Evolutionary conservation across 106 monocot species (phyloP), one percentile per base, ranked within the genome.

Genomic region (Acorus calamus): DNA sequence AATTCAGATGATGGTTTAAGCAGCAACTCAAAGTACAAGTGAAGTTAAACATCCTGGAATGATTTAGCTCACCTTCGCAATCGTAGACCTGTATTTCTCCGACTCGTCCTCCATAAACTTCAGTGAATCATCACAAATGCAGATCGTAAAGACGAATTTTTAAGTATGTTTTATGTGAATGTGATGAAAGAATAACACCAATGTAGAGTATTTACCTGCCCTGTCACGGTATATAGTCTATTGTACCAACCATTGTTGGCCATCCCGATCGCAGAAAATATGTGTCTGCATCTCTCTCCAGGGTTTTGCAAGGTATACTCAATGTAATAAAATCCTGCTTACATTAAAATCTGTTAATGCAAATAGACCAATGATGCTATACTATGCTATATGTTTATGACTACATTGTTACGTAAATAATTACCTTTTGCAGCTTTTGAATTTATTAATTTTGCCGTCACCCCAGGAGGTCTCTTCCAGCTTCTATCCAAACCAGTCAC

Each of bases 271-370:
- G 81, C 90, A 8, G 90, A 82, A 49, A 82, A 10, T n/a, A 94
- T 76, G 64, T 90, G 94, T 69, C 90, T 78, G 43, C 78, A 44
- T 50, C 63, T 77, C 62, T 87, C 90, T 8, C 90, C 94, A 11
- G 87, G 94, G 77, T 80, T 86, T 74, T 94, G 94, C 78, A 94
- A 57, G 47, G 94, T 94, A 49, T 94, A 94, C 52, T 94, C 90
- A 1, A 94, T 62, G 53, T 94, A 94, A 69, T 94, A 94, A 57
- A 94, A 52, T 10, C 94, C 90, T 94, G 77, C 9, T 59, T n/a
- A 71, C 28, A 49, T 49, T 57, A 64, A 51, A 57, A 60, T 7
- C 48, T 14, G 46, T 46, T 11, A 4, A 1, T 52, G 11, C 14
- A 53, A 28, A 56, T 11, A 63, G 5, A n/a, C 49, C 3, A 8